These are phyloP conservation scores for Aphanoascus verrucosus DNA, from an alignment of 2,329 filamentous ascomycete genomes.

Conservation along the genomic window DNA sequence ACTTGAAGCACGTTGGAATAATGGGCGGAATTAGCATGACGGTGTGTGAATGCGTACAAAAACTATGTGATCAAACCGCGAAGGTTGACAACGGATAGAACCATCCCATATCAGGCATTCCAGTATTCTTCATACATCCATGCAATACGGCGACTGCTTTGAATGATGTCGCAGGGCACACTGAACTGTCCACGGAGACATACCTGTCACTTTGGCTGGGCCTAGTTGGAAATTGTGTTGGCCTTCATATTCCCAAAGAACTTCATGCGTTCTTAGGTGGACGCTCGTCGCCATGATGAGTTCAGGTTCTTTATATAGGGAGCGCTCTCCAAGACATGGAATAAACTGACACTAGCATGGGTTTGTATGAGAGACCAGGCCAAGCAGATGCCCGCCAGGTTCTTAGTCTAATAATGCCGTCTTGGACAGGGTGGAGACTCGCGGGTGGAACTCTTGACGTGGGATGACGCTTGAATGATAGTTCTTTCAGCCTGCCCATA, in stretches of 20 bases:
- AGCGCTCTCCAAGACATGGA: too few species aligned
- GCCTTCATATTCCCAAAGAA: conserved; percentile 63
- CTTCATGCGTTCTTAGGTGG: conserved; percentile 33
- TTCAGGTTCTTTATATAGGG: too few species aligned
- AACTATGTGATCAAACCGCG: background rate
- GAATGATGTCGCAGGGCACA: conserved; percentile 45
- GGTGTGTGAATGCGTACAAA: conserved; percentile 43
- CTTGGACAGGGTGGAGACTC: too few species aligned
- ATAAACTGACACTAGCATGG: too few species aligned
- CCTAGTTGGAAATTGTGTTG: conserved; percentile 69
- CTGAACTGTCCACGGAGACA: conserved; percentile 40
- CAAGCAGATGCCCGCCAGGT: too few species aligned
- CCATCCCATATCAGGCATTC: conserved; percentile 68
- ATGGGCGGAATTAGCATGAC: conserved; percentile 67
- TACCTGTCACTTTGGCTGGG: conserved; percentile 87
- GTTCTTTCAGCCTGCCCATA: too few species aligned
- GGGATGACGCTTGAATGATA: too few species aligned
- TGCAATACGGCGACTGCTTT: conserved; percentile 80
- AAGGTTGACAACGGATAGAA: conserved; percentile 42
- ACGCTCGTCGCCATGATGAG: too few species aligned
- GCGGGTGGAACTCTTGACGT: too few species aligned
- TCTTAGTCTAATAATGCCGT: too few species aligned
- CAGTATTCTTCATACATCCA: conserved; percentile 84
- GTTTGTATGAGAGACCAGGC: too few species aligned
- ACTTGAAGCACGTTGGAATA: conserved; percentile 50